Conservation (phyloP, 768 basidiomycete species). For the Lentinula guzmanii region DNA sequence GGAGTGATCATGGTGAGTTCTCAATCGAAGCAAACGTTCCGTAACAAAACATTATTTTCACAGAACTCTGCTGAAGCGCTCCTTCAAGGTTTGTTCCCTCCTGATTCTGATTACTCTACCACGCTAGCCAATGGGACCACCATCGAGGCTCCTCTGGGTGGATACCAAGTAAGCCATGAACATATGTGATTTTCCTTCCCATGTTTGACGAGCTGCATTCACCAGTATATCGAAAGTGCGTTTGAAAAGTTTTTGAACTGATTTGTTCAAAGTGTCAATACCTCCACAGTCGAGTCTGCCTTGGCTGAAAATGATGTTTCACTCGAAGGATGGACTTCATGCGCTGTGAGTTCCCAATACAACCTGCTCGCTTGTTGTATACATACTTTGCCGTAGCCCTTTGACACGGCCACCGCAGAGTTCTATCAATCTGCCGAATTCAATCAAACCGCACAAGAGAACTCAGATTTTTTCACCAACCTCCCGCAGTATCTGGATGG, state of each 20-base stretch:
- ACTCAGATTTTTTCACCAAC: conserved; percentile 39
- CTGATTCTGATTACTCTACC: conserved; percentile 35
- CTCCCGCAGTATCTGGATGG: conserved; percentile 51
- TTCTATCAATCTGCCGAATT: conserved; percentile 56
- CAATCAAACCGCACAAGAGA: conserved; percentile 35
- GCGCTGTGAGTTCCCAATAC: conserved; percentile 34
- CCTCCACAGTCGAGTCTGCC: conserved; percentile 49
- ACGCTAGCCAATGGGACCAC: conserved; percentile 63
- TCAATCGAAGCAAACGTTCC: too few relatives aligned
- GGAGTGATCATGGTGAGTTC: conserved; percentile 39
- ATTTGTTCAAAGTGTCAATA: background rate
- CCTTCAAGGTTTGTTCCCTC: conserved; percentile 65
- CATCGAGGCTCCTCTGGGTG: conserved; percentile 51
- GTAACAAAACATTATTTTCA: background rate
- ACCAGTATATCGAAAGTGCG: conserved; percentile 34
- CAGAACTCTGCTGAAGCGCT: conserved; percentile 60
- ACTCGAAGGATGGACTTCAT: conserved; percentile 61
- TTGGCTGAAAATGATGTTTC: conserved; percentile 56
- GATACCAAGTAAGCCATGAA: conserved; percentile 45
- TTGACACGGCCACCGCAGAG: conserved; percentile 34
- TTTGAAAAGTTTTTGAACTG: background rate
- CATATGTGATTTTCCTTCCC: background rate
- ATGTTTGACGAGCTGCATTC: background rate
- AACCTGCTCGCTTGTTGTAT: background rate
- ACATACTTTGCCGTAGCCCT: conserved; percentile 29